Conservation (phyloP, 495 filamentous ascomycete genomes). For the Neurospora sp. region DNA sequence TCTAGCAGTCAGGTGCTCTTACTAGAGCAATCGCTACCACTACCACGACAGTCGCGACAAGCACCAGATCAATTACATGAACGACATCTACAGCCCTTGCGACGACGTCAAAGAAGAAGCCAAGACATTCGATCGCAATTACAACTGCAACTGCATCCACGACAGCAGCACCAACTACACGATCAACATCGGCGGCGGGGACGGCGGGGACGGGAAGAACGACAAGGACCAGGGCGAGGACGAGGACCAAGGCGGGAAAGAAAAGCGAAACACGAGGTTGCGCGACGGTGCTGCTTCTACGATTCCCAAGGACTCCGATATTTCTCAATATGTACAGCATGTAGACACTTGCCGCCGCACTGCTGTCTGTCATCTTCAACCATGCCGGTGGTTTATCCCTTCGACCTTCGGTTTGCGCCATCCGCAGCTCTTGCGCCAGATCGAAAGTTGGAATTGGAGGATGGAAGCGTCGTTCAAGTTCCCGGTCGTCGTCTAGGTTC, state of each 20-base stretch:
- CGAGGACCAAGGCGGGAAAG: not conserved
- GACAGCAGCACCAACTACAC: not conserved
- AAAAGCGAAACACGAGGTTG: not conserved
- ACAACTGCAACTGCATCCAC: not conserved
- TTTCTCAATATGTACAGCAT: conserved; percentile 12
- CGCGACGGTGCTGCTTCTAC: not conserved
- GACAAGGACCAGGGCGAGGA: not conserved
- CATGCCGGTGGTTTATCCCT: conserved; percentile 8
- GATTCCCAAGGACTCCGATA: not conserved
- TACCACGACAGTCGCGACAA: not conserved
- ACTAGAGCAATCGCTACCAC: not conserved
- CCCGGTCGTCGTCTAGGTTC: not conserved
- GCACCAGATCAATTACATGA: not conserved
- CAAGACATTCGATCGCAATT: not conserved
- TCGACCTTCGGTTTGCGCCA: not conserved
- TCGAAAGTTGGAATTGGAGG: not conserved
- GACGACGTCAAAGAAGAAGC: not conserved
- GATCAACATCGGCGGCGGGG: not conserved
- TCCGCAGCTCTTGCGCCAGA: not conserved
- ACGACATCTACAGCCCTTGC: not conserved
- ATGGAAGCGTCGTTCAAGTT: not conserved
- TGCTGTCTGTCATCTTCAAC: conserved; percentile 1
- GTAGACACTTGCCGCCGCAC: not conserved
- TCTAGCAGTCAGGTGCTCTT: not conserved
- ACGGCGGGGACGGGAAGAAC: not conserved